phyloP scores from a whole-genome alignment of 163 green algal species.

The Chlorella variabilis region DNA sequence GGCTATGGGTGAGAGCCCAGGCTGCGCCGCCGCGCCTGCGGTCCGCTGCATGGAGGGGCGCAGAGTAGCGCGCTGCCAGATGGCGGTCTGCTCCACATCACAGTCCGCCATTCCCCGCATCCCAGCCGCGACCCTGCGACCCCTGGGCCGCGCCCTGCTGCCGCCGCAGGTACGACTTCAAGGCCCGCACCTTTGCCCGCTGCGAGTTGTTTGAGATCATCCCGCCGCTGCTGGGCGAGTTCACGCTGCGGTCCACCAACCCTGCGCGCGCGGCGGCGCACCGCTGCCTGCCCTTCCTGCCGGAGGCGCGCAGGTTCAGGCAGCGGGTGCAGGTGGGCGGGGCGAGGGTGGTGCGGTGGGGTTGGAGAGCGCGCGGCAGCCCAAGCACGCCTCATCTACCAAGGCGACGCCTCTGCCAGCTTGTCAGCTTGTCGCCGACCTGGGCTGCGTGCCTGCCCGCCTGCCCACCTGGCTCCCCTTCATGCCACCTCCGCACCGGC shows the following conservation, averaged over 20 bases:
- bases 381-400: background rate
- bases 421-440: no score
- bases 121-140: no score
- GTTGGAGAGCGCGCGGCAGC: background rate
- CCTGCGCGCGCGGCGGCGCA: background rate
- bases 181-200: background rate
- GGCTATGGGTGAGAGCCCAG: constrained; percentile 2
- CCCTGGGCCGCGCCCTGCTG: no score
- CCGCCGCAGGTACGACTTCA: constrained; percentile 38
- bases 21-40: no score
- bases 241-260: constrained; percentile 10
- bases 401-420: no score
- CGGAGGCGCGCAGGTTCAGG: background rate
- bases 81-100: no score
- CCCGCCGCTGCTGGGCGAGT: constrained; percentile 22
- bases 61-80: no score
- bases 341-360: background rate
- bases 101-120: no score
- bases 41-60: no score
- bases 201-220: constrained; percentile 26
- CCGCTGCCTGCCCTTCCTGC: constrained; percentile 15
- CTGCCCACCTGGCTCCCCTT: no score
- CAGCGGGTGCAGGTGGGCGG: background rate
- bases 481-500: no score
- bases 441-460: background rate